Evolutionary conservation across 1,139 yeast species (phyloP), one percentile per base, ranked within the genome.

Genomic region (Kazachstania sp.): DNA sequence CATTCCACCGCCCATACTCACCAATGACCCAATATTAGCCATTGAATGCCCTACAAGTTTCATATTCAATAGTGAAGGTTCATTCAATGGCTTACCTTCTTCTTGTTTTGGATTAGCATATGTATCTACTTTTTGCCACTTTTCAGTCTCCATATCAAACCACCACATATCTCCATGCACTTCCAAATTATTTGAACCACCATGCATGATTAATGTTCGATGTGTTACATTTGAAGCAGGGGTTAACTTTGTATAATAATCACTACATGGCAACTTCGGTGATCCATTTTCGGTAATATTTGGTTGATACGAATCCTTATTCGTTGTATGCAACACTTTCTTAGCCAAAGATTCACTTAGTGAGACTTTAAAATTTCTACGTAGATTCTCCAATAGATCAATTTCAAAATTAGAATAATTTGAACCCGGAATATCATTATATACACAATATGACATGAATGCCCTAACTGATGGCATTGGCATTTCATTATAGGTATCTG

Each of bases 131-230:
- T 54, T 49, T 7, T 52, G 49, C 79, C 79, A 75, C 4, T 55
- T 53, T 47, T 69, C 74, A 1, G 62, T 55, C 26, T 65, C 64
- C 30, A 74, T 53, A 52, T 71, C 71, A 51, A 72, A 74, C 60
- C 67, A 64, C 79, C 79, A 75, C 51, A 69, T 53, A 55, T 74
- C 79, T 20, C 75, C 74, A 34, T 64, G 57, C 2, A 73, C 66
- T 20, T 64, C 57, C n/a, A 48, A 49, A 15, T 64, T 64, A 47
- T 65, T 60, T 1, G 77, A 72, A 2, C 79, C 79, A 3, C 78
- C 80, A 54, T 71, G 74, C 2, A 71, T 50, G 2, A 74, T 51
- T 19, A 74, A 32, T 1, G 49, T 44, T 47, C 12, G 19, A n/a
- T 31, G 26, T 15, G 34, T 31, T n/a, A 9, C 31, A 2, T 8